Evolutionary conservation across 306 rosid species (phyloP), one percentile per base, ranked within the genome.

Genomic region (Rosa persica): DNA sequence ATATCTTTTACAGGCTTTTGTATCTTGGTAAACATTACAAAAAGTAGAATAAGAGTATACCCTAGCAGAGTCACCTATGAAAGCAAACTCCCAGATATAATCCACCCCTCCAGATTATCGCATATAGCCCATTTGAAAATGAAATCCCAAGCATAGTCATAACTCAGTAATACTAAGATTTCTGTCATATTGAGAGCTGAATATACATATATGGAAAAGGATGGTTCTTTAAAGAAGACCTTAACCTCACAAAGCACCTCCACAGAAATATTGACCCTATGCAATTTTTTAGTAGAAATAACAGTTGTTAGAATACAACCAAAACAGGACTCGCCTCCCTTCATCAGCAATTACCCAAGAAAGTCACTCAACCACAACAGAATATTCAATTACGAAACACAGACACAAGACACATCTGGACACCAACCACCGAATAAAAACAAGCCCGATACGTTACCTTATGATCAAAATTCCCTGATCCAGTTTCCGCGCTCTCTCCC

Each of bases 391-490:
- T 54, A 49, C 1, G 25, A 6, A 34, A 2, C 0, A 4, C 17
- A 51, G 5, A 43, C 22, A 4, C 8, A 17, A 30, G 13, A 52
- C 25, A 43, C 36, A 52, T 46, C 4, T 23, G 3, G 9, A 27
- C 73, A 1, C 34, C 51, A 30, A 61, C 22, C 51, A 48, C 17
- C 4, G 0, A 38, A 57, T 3, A 25, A n/a, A 43, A 75, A 43
- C 5, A 38, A 39, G 60, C 42, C 43, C 74, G 54, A 81, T n/a
- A 64, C 42, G 27, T 80, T 83, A 88, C 98, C 97, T 91, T 87
- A 91, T 91, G 77, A 91, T 87, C 89, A 93, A 78, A 71, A 93
- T 93, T 60, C 98, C 98, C 83, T 91, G 97, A 79, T 90, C 98
- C 79, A 93, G 27, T 82, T 93, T 93, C 78, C 90, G 91, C 76